phyloP scores from a whole-genome alignment of 768 basidiomycete species.

The Saitozyma sp. region DNA sequence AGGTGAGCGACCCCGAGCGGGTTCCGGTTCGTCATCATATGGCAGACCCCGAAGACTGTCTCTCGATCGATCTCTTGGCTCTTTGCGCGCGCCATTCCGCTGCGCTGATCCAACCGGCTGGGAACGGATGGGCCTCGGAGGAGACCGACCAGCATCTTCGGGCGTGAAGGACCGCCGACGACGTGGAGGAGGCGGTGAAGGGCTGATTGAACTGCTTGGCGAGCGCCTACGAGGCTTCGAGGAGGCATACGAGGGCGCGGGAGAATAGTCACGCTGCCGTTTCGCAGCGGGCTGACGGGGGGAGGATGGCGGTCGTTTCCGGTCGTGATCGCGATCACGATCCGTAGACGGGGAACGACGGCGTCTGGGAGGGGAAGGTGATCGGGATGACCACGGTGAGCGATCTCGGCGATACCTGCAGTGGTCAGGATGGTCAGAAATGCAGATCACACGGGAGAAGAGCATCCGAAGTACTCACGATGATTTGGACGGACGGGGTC shows the following conservation, averaged over 20 bases:
- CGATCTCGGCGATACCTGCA: neutral
- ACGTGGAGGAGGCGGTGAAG: too few species aligned
- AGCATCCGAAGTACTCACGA: neutral
- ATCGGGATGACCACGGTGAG: constrained; percentile 11
- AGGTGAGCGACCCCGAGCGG: too few species aligned
- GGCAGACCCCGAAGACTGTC: too few species aligned
- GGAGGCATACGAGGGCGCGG: constrained; percentile 1
- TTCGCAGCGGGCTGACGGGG: constrained; percentile 9
- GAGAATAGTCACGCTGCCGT: constrained; percentile 14
- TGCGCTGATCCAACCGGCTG: too few species aligned
- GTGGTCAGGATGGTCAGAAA: neutral
- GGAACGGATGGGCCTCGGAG: neutral
- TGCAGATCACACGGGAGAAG: neutral
- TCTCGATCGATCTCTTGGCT: too few species aligned
- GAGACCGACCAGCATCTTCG: neutral
- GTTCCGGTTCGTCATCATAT: too few species aligned
- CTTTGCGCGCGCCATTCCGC: too few species aligned
- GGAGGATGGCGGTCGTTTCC: constrained; percentile 14
- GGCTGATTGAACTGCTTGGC: neutral
- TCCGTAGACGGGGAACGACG: neutral
- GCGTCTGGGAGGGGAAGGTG: constrained; percentile 10
- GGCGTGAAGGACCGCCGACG: too few species aligned
- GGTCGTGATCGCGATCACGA: constrained; percentile 9
- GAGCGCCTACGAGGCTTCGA: neutral
- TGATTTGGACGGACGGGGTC: neutral